phyloP scores from a whole-genome alignment of 768 basidiomycete species.

The Podaxis rugospora region DNA sequence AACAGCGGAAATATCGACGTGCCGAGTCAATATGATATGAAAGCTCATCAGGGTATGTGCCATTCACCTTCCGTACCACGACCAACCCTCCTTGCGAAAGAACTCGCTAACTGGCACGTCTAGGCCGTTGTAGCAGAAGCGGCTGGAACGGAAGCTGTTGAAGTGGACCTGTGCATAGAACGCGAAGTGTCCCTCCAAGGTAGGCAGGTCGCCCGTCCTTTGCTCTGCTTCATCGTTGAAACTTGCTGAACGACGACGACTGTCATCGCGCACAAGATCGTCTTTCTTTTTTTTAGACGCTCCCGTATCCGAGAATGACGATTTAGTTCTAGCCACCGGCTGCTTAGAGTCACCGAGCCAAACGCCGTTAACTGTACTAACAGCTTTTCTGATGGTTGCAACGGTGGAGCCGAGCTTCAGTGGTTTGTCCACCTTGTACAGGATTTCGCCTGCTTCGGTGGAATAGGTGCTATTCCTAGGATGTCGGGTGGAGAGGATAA shows the following conservation, averaged over 20 bases:
- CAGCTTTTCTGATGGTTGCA: constrained; percentile 14
- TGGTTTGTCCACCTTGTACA: constrained; percentile 19
- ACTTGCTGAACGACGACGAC: background rate
- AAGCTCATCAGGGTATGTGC: background rate
- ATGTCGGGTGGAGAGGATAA: constrained; percentile 18
- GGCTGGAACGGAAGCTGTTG: background rate
- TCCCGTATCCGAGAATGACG: background rate
- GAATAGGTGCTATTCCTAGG: constrained; percentile 19
- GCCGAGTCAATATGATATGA: background rate
- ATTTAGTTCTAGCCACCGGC: background rate
- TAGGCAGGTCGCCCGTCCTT: background rate
- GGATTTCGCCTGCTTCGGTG: constrained; percentile 16
- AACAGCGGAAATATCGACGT: background rate
- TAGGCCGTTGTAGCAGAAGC: background rate
- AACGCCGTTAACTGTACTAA: constrained; percentile 1
- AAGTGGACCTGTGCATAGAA: constrained; percentile 15
- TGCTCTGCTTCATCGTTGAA: background rate
- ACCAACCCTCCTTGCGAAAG: constrained; percentile 9
- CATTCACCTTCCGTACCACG: constrained; percentile 13
- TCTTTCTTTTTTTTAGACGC: background rate
- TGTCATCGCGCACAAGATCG: background rate
- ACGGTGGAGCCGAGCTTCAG: background rate
- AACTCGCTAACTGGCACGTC: constrained; percentile 2
- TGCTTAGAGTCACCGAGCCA: background rate
- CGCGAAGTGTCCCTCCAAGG: constrained; percentile 2